Conservation (phyloP, 345 rosid genomes). For the Litchi chinensis region DNA sequence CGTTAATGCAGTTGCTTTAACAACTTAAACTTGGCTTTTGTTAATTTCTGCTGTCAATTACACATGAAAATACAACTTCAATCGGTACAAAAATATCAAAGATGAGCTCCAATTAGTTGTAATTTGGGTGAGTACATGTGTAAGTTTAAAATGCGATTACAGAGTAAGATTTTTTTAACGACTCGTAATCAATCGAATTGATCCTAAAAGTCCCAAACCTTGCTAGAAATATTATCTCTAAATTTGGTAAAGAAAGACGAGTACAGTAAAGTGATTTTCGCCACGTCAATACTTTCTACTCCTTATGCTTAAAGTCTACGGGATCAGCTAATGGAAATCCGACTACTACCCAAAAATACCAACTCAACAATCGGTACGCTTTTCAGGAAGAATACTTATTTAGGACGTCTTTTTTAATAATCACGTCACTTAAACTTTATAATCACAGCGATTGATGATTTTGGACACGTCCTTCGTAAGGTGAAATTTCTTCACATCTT, state of each 20-base stretch:
- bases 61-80: no score
- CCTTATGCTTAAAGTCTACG: background rate
- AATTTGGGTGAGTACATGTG: background rate
- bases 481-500: background rate
- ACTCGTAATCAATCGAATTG: background rate
- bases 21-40: background rate
- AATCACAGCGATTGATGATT: background rate
- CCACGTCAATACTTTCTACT: background rate
- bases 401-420: background rate
- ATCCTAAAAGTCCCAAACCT: background rate
- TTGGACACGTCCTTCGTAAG: background rate
- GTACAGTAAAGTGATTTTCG: background rate
- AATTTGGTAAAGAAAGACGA: background rate
- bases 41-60: background rate
- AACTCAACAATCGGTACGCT: background rate
- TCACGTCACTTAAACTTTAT: background rate
- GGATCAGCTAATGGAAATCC: background rate
- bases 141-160: background rate
- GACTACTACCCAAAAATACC: background rate
- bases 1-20: background rate
- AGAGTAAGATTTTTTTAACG: no score
- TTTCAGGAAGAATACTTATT: background rate
- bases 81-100: background rate
- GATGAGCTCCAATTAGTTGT: background rate
- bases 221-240: background rate